Base-by-base conservation (phyloP, 768 basidiomycete species). In the Cyathus striatus region DNA sequence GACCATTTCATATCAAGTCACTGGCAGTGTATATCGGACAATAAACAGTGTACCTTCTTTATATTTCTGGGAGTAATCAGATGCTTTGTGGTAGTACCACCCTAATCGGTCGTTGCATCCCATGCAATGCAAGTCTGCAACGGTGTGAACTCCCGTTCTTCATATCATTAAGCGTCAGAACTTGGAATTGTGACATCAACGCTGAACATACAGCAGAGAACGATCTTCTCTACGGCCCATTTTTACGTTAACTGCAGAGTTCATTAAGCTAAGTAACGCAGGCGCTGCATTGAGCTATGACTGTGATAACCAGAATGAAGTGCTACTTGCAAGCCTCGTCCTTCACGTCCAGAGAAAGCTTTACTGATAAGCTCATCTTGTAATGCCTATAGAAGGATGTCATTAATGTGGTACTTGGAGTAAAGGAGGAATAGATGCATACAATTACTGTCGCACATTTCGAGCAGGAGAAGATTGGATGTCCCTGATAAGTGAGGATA, bases 361-460 rank as follows among this genome's bases (percentile, higher is more conserved):
- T 90, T 91, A 67, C 85, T 88, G 47, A 91, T 87, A 17, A 90
- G 62, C 51, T 90, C 88, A 49, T 91, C 89, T 59, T 90, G 87
- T 13, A 91, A 69, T 90, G 48, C 24, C 42, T 39, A 40, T 18
- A 12, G 23, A 34, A 30, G 49, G 38, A 23, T 16, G 20, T 40
- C 22, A 23, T 9, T 9, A n/a, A 45, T 6, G 22, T 30, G 42
- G 18, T 27, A 32, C 13, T 12, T 23, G n/a, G n/a, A 3, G 14
- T 40, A 9, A 3, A 23, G 25, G 12, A 40, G 38, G 3, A 13
- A 23, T 20, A 33, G 45, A 40, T 35, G 64, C 83, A 41, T 41
- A 87, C 87, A 40, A 90, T 77, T 13, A 80, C 76, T 14, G 81
- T 80, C 38, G 83, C 73, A 54, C 88, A 90, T 40, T 75, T 76